Base-by-base conservation (phyloP, 768 basidiomycete genomes). In the Boletus eberwhitei region DNA sequence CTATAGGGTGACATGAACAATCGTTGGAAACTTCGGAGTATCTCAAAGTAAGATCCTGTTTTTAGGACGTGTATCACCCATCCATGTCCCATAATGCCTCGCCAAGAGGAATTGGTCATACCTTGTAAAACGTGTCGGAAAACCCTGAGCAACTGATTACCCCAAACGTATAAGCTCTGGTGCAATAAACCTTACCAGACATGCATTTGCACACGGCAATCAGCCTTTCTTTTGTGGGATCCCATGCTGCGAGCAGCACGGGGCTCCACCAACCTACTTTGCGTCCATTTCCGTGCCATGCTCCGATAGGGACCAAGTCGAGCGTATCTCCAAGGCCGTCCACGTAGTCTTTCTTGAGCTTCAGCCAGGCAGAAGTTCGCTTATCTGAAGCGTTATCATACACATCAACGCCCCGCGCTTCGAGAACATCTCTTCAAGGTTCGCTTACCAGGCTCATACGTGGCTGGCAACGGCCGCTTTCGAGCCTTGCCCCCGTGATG, bases 221-320 rank as follows among this genome's bases (percentile, higher is more conserved):
- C 51, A 85, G 72, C 52, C 73, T 79, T 29, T 83, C 87, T 9
- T 73, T 75, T 53, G 78, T 75, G 21, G 81, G 72, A 64, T 93
- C 85, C 79, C 87, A 86, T 38, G 87, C 72, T 14, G 85, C 92
- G 42, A 95, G 77, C 6, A 97, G 75, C 60, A 96, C 82, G 2
- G 93, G 93, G 59, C 87, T 90, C 90, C 91, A 97, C 94, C 93
- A 96, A 44, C 82, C 79, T 16, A 85, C 86, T 73, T 96, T 97
- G 35, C 93, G 75, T 32, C 94, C 94, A 65, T 86, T 88, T 44
- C 93, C 93, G 73, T 93, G 84, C 90, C 91, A 95, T 41, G 90
- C 93, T 45, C 84, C 87, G 49, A 88, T 74, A 29, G 88, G 87
- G 31, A 88, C 79, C 51, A 87, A 71, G 64, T 88, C 88, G 29